Conservation (phyloP, 345 rosid species). For the Schrenkiella parvula region DNA sequence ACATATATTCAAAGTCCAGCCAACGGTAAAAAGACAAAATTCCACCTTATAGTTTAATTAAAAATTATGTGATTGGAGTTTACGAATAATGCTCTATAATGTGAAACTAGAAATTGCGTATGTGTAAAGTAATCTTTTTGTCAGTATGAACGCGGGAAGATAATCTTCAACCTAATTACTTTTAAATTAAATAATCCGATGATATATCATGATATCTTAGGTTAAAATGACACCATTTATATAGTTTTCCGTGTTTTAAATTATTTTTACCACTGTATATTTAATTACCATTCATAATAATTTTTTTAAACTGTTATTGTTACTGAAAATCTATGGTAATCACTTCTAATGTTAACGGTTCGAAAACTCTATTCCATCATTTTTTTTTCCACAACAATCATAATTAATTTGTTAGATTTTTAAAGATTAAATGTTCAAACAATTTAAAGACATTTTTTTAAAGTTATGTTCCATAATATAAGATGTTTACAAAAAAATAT, state of each 20-base stretch:
- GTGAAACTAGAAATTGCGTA: background rate
- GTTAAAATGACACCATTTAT: background rate
- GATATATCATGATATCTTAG: background rate
- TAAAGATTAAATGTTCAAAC: too few relatives aligned
- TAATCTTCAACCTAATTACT: background rate
- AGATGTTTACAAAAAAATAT: too few relatives aligned
- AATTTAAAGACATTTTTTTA: too few relatives aligned
- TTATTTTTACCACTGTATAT: background rate
- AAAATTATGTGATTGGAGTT: background rate
- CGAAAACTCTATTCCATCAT: too few relatives aligned
- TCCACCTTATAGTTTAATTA: background rate
- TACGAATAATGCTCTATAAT: background rate
- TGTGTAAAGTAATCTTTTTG: background rate
- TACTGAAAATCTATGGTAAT: too few relatives aligned
- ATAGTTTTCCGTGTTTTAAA: background rate
- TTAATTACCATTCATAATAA: background rate
- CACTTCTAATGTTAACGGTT: too few relatives aligned
- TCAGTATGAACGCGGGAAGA: background rate
- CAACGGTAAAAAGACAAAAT: background rate
- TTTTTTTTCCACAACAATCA: too few relatives aligned
- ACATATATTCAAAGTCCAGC: background rate
- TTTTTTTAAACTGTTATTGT: too few relatives aligned
- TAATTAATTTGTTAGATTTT: too few relatives aligned
- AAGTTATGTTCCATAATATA: too few relatives aligned
- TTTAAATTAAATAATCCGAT: background rate